phyloP scores from a whole-genome alignment of 2,329 filamentous ascomycete genomes.

The Corynespora cassiicola region DNA sequence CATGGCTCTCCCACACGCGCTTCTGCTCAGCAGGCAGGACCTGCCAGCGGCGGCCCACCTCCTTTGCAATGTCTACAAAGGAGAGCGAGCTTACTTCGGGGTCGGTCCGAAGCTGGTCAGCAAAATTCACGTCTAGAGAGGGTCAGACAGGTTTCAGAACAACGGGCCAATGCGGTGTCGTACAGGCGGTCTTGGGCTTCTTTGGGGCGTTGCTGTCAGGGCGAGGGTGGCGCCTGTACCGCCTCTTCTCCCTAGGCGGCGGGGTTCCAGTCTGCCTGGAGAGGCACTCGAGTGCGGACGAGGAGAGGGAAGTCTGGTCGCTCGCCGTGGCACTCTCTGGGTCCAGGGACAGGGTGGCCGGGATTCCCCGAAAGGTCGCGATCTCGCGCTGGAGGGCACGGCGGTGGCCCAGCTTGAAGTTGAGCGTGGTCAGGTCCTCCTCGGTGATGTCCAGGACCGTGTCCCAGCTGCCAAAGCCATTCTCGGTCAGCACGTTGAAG shows the following conservation, averaged over 20 bases:
- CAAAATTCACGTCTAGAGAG: slow-evolving; percentile 47
- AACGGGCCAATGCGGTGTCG: slow-evolving; percentile 4
- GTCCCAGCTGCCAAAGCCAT: slow-evolving; percentile 48
- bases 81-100: slow-evolving; percentile 42
- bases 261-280: slow-evolving; percentile 28
- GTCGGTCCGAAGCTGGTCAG: slow-evolving; percentile 45
- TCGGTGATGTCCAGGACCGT: slow-evolving; percentile 49
- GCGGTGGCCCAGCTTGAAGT: slow-evolving; percentile 49
- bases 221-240: slow-evolving; percentile 46
- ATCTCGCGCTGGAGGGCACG: slow-evolving; percentile 48
- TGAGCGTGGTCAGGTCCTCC: slow-evolving; percentile 42
- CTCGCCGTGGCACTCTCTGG: slow-evolving; percentile 20
- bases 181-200: slow-evolving; percentile 50
- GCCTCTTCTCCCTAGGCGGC: slow-evolving; percentile 39
- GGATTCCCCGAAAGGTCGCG: slow-evolving; percentile 42
- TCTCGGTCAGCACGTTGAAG: slow-evolving; percentile 31
- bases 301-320: slow-evolving; percentile 32
- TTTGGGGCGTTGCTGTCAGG: slow-evolving; percentile 46
- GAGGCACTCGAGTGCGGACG: slow-evolving; percentile 35
- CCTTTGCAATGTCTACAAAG: slow-evolving; percentile 47
- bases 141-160: slow-evolving; percentile 13
- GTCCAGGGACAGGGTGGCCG: slow-evolving; percentile 32
- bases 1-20: slow-evolving; percentile 45
- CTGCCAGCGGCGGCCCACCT: slow-evolving; percentile 48
- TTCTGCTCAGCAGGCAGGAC: slow-evolving; percentile 43